Evolutionary conservation across 176 grass and related monocot genomes (phyloP), one percentile per base, ranked within the genome.

Genomic region (Poa annua): DNA sequence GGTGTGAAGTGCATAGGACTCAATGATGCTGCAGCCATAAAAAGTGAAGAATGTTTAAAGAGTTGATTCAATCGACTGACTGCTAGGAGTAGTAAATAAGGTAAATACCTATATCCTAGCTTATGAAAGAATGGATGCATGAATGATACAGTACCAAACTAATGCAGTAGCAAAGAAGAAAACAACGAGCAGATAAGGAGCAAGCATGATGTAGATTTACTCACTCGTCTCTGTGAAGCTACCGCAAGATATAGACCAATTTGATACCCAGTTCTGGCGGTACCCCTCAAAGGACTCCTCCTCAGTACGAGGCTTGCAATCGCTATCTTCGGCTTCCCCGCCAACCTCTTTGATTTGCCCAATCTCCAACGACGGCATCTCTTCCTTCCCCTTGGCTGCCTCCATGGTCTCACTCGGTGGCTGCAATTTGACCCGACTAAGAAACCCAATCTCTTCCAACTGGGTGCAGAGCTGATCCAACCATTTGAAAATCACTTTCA

Each of bases 1-100:
- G 13, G 67, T 24, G 67, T 71, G 24, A 71, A 71, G 20, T 71
- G 19, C 67, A 71, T 71, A 42, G 67, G 67, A 71, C 67, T 71
- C 39, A 71, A 45, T 22, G 38, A 71, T 24, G 39, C 66, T 69
- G 66, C 36, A 69, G 66, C 66, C 9, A 69, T 22, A 3, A 41
- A 41, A 22, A 21, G 2, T n/a, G n/a, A 11, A 9, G 19, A 68
- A 41, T 60, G 22, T 9, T 34, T 65, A 65, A 29, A 33, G 12
- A 63, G 29, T 29, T 29, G 29, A 29, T 29, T 1, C 29, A 29
- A 1, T 29, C 29, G 29, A 29, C 29, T 29, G 29, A 29, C 29
- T 29, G 29, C 29, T 29, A 29, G 29, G 29, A 29, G 29, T 2
- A 29, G 29, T 29, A 29, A 29, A 29, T 29, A 29, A 29, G 2